Base-by-base conservation (phyloP, 352 stramenopile species). In the Globisporangium spiculum region DNA sequence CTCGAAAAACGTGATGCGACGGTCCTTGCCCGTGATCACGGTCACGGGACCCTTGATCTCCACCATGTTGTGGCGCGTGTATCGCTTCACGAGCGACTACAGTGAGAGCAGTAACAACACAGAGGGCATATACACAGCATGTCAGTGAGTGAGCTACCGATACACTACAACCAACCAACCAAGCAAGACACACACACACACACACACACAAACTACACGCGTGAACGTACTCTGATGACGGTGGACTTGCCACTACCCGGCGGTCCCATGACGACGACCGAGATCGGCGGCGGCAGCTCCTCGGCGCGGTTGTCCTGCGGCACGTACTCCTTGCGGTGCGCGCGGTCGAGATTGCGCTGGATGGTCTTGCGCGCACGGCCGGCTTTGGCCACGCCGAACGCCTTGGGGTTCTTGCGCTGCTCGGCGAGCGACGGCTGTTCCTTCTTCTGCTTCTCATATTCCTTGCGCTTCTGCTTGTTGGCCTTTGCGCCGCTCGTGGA, bases 1-100 rank as follows among this genome's bases (percentile, higher is more conserved):
- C 83, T 99, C 98, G 57, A 99, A 93, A 65, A 99, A 97, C 4
- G 98, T 99, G 66, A 99, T 94, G 41, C 98, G 92, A 41, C 94
- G 90, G 73, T 98, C 98, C 75, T 99, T 99, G 48, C 97, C 96
- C 18, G 90, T 98, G 18, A 99, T 96, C 14, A 99, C 94, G 5
- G 98, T 99, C 73, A 99, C 97, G 0, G 98, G 98, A n/a, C 98
- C 98, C 55, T 97, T 96, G 54, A 99, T 88, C 65, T 98, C 91
- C 52, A 92, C 92, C 59, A 99, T 83, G 76, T 98, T 99, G 80
- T 99, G 95, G 62, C 97, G 97, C 62, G 97, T 99, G 84, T 99
- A 99, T n/a, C 98, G 85, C 83, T 99, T 99, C 38, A 99, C 98
- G 7, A 99, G 79, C 27, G 94, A 98, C 71, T 90, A 62, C 6